phyloP scores from a whole-genome alignment of 345 rosid species.

The Triadica sebifera region DNA sequence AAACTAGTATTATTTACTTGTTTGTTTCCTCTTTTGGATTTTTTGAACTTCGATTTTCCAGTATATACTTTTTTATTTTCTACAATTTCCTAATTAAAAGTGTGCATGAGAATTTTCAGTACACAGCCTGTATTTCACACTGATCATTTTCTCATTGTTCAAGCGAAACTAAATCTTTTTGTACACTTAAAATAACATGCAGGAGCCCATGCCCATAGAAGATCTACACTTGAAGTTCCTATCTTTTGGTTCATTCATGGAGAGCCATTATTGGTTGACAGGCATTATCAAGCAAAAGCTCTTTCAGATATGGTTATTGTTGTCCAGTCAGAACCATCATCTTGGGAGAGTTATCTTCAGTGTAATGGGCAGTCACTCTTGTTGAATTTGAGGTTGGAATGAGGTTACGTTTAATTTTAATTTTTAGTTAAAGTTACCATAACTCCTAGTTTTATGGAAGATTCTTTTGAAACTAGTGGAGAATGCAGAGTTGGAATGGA shows the following conservation, averaged over 20 bases:
- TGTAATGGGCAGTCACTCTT: slow-evolving; percentile 89
- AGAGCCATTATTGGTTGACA: slow-evolving; percentile 84
- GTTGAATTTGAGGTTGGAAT: slow-evolving; percentile 83
- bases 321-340: slow-evolving; percentile 83
- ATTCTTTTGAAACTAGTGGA: not conserved
- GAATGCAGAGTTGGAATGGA: not conserved
- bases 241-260: slow-evolving; percentile 91
- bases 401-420: slow-evolving; percentile 1
- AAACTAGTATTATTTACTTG: not conserved
- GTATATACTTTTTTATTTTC: not conserved
- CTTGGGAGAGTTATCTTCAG: slow-evolving; percentile 98
- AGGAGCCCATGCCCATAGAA: slow-evolving; percentile 91
- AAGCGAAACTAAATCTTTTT: not conserved
- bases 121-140: not conserved
- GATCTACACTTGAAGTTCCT: slow-evolving; percentile 95
- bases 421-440: not conserved
- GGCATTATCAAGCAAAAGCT: slow-evolving; percentile 92
- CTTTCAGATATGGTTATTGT: slow-evolving; percentile 93
- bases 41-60: not conserved
- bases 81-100: not conserved
- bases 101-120: not conserved
- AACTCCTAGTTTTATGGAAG: not conserved
- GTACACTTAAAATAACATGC: slow-evolving; percentile 23
- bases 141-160: slow-evolving; percentile 8
- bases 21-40: not conserved